phyloP scores from a whole-genome alignment of 2,329 filamentous ascomycete species.

The Didymella segeticola region DNA sequence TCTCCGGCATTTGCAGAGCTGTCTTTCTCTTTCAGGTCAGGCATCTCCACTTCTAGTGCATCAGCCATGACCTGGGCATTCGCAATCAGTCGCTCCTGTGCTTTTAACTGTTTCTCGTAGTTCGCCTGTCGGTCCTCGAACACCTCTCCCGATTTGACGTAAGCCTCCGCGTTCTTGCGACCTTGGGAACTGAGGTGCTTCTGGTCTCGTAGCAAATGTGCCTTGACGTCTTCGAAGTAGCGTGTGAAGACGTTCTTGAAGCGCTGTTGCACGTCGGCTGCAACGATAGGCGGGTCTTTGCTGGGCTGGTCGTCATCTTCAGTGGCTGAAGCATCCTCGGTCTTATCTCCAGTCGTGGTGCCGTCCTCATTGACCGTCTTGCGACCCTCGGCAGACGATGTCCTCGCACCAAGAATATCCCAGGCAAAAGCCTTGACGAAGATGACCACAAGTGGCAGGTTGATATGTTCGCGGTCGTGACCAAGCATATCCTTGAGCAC shows the following conservation, averaged over 20 bases:
- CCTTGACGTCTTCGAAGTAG: conserved; percentile 93
- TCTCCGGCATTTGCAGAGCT: conserved; percentile 69
- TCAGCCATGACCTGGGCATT: conserved; percentile 94
- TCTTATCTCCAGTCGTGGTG: conserved; percentile 63
- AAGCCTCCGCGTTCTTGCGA: conserved; percentile 94
- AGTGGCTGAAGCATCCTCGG: conserved; percentile 58
- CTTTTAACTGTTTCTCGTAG: conserved; percentile 91
- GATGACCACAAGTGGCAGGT: conserved; percentile 87
- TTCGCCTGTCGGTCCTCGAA: conserved; percentile 97
- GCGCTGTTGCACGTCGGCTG: conserved; percentile 78
- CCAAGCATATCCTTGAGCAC: conserved; percentile 97
- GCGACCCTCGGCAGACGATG: conserved; percentile 75
- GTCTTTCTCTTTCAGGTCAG: conserved; percentile 85
- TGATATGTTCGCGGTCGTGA: conserved; percentile 89
- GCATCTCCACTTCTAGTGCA: conserved; percentile 88
- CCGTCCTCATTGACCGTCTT: conserved; percentile 86
- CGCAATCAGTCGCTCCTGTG: conserved; percentile 85
- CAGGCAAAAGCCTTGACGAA: conserved; percentile 97
- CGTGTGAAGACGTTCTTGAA: conserved; percentile 85
- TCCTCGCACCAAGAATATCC: conserved; percentile 87
- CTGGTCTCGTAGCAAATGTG: conserved; percentile 88
- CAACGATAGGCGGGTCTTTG: conserved; percentile 76
- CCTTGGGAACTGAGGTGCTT: conserved; percentile 86
- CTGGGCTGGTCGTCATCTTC: conserved; percentile 60
- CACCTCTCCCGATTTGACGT: conserved; percentile 97